Percentiles rank a stretch among this genome's conserved stretches.
Evolutionary conservation across 2,329 filamentous ascomycete genomes (phyloP).

Genomic region (Harringtonia aguacate): DNA sequence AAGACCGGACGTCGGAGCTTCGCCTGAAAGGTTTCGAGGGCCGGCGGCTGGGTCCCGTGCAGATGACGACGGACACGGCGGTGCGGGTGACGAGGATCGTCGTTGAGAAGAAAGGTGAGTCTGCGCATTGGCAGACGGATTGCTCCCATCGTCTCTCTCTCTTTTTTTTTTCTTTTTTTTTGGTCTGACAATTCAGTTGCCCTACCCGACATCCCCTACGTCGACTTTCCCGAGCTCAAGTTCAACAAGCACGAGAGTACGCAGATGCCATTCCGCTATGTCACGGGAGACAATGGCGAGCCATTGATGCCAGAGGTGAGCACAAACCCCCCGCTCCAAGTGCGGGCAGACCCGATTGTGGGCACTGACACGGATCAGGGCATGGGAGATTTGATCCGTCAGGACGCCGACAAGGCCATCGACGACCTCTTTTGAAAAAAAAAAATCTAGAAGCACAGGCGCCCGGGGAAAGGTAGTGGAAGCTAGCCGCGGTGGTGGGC

Average conservation of each 20-base stretch:
- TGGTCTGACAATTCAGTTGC: constrained; percentile 42
- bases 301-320: constrained; percentile 86
- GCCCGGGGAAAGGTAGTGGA: too few species aligned
- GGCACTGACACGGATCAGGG: constrained; percentile 44
- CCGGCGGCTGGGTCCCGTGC: constrained; percentile 76
- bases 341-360: too few species aligned
- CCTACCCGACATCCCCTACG: constrained; percentile 67
- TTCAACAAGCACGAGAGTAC: constrained; percentile 90
- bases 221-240: constrained; percentile 82
- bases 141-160: background rate
- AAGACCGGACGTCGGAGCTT: constrained; percentile 91
- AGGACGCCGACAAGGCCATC: constrained; percentile 87
- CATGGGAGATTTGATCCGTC: constrained; percentile 88
- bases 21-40: constrained; percentile 88
- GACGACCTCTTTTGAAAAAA: constrained; percentile 63
- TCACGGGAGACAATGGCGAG: constrained; percentile 60
- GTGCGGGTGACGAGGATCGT: constrained; percentile 88
- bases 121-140: background rate
- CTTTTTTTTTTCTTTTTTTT: background rate
- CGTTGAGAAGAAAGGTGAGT: constrained; percentile 65
- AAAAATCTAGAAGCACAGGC: too few species aligned
- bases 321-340: constrained; percentile 1
- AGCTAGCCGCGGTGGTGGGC: too few species aligned
- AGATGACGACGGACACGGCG: constrained; percentile 98
- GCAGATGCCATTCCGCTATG: constrained; percentile 96